Percentiles rank a stretch among this genome's conserved stretches.
Conservation (phyloP, 2,329 filamentous ascomycete genomes). For the Tolypocladium paradoxum region DNA sequence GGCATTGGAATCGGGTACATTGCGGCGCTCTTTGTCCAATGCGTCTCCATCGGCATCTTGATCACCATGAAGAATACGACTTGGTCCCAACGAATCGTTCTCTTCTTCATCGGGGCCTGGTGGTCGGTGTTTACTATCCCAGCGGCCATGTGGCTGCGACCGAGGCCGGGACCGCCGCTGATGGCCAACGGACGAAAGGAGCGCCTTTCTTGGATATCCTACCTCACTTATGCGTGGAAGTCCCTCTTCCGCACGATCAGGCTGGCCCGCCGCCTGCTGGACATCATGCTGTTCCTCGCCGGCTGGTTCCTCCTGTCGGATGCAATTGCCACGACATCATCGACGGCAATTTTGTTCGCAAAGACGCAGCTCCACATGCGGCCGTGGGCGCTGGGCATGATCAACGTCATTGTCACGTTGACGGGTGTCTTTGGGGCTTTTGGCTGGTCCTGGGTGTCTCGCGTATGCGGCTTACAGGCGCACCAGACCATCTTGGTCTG, state of each 20-base stretch:
- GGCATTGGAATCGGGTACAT: constrained; percentile 92
- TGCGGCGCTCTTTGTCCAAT: constrained; percentile 75
- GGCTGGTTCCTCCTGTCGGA: constrained; percentile 95
- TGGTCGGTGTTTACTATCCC: constrained; percentile 90
- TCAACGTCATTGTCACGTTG: constrained; percentile 83
- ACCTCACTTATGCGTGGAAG: constrained; percentile 76
- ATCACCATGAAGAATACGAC: constrained; percentile 64
- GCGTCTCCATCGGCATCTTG: constrained; percentile 67
- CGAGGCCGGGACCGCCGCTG: constrained; percentile 78
- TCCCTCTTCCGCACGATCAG: constrained; percentile 72
- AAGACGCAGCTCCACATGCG: constrained; percentile 90
- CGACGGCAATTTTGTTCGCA: constrained; percentile 89
- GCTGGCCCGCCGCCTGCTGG: constrained; percentile 60
- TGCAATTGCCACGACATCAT: constrained; percentile 86
- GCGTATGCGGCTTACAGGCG: constrained; percentile 56
- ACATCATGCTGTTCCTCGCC: constrained; percentile 68
- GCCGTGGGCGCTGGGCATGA: constrained; percentile 76
- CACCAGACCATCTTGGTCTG: constrained; percentile 88
- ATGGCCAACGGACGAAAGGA: constrained; percentile 29
- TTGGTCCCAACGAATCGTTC: constrained; percentile 74
- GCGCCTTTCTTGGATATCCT: constrained; percentile 45
- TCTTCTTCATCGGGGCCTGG: constrained; percentile 83
- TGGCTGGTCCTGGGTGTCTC: constrained; percentile 73
- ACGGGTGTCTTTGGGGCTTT: constrained; percentile 82
- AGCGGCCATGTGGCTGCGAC: constrained; percentile 74